phyloP scores from a whole-genome alignment of 371 early-diverging fungal species.

The Mucor mucedo region DNA sequence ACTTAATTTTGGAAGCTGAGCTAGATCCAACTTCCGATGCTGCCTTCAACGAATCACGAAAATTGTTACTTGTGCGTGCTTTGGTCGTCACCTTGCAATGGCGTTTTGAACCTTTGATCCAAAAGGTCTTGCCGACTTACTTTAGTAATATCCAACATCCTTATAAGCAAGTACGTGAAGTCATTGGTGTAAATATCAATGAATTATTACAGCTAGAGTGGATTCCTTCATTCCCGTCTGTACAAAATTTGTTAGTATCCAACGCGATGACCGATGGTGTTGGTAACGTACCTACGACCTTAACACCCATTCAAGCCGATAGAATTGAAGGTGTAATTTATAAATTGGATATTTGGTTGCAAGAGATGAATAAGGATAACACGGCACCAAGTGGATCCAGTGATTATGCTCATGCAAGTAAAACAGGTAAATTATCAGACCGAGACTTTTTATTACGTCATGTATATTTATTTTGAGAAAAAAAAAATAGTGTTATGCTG shows the following conservation, averaged over 20 bases:
- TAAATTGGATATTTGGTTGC: slow-evolving; percentile 47
- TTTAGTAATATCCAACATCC: slow-evolving; percentile 72
- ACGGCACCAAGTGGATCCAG: slow-evolving; percentile 43
- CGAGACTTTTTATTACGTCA: not conserved
- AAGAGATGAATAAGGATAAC: slow-evolving; percentile 37
- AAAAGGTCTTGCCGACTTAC: slow-evolving; percentile 55
- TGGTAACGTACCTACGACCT: slow-evolving; percentile 46
- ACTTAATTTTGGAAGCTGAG: slow-evolving; percentile 65
- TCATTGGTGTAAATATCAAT: slow-evolving; percentile 74
- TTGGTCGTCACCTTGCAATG: slow-evolving; percentile 68
- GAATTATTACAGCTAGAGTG: slow-evolving; percentile 67
- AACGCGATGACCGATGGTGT: slow-evolving; percentile 41
- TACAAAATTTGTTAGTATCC: slow-evolving; percentile 41
- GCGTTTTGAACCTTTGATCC: slow-evolving; percentile 62
- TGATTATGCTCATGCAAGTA: slow-evolving; percentile 73
- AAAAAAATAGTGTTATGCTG: slow-evolving; percentile 63
- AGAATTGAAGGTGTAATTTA: slow-evolving; percentile 29
- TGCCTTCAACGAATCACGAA: slow-evolving; percentile 83
- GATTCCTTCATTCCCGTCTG: slow-evolving; percentile 62
- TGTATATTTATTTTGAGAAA: too few relatives aligned
- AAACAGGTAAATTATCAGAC: slow-evolving; percentile 58
- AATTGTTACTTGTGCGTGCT: slow-evolving; percentile 68
- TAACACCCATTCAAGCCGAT: slow-evolving; percentile 36
- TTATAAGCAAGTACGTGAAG: slow-evolving; percentile 89
- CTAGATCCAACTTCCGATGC: slow-evolving; percentile 80